Percentiles rank a stretch among this genome's conserved stretches.
Evolutionary conservation across 805 yeast species (phyloP).

Genomic region (Saturnispora galanensis): DNA sequence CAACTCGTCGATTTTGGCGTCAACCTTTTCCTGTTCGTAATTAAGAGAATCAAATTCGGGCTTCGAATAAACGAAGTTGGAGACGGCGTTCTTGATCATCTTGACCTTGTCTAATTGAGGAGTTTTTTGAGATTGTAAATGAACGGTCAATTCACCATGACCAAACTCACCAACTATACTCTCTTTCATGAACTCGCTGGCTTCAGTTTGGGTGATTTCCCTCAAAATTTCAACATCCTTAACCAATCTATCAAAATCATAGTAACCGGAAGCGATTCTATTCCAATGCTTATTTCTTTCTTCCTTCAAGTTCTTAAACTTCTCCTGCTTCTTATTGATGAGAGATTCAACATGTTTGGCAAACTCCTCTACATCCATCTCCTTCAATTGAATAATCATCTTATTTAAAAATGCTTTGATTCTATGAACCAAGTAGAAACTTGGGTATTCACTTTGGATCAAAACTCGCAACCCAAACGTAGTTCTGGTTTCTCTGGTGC

Average conservation of each 20-base stretch:
- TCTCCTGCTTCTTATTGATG: constrained; percentile 53
- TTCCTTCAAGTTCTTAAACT: constrained; percentile 67
- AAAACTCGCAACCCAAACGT: constrained; percentile 63
- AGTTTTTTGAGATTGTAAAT: constrained; percentile 46
- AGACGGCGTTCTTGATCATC: constrained; percentile 20
- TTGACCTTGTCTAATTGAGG: constrained; percentile 18
- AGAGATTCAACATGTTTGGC: constrained; percentile 61
- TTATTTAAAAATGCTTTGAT: constrained; percentile 53
- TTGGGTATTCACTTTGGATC: constrained; percentile 74
- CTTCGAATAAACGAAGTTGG: constrained; percentile 23
- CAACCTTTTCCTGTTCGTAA: constrained; percentile 17
- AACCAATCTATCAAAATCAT: constrained; percentile 56
- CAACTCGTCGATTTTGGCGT: constrained; percentile 9
- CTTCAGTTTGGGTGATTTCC: constrained; percentile 42
- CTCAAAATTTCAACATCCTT: constrained; percentile 49
- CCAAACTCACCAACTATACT: constrained; percentile 25
- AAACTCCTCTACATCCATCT: constrained; percentile 56
- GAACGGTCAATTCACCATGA: constrained; percentile 42
- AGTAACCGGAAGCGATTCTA: constrained; percentile 64
- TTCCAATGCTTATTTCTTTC: constrained; percentile 61
- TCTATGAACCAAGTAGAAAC: constrained; percentile 66
- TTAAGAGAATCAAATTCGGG: constrained; percentile 22
- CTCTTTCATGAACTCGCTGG: constrained; percentile 28
- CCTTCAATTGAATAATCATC: constrained; percentile 23
- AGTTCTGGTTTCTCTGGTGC: constrained; percentile 58